Percentiles rank a stretch among this genome's conserved stretches.
Evolutionary conservation across 2,329 filamentous ascomycete species (phyloP).

Genomic region (Geosmithia flava): DNA sequence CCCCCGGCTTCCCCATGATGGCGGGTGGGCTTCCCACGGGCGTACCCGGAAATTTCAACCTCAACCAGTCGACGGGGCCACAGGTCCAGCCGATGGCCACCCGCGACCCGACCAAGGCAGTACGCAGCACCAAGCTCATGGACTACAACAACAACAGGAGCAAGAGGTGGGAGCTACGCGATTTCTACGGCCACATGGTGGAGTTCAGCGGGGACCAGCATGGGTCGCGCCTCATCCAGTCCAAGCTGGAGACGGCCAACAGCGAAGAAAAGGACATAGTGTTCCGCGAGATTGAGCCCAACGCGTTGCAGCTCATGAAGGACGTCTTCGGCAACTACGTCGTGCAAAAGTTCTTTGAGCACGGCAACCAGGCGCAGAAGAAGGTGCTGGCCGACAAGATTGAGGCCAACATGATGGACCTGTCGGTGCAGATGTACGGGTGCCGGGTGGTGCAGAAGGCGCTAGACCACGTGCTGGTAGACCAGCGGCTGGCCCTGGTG

Average conservation of each 20-base stretch:
- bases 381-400: constrained; percentile 74
- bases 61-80: constrained; percentile 8
- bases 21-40: no score
- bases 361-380: constrained; percentile 90
- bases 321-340: constrained; percentile 98
- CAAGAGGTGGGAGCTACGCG: constrained; percentile 69
- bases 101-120: constrained; percentile 44
- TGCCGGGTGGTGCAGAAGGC: constrained; percentile 96
- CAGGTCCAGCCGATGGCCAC: constrained; percentile 31
- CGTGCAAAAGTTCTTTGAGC: constrained; percentile 94
- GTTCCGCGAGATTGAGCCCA: constrained; percentile 75
- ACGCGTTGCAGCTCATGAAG: constrained; percentile 81
- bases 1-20: no score
- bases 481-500: constrained; percentile 76
- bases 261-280: constrained; percentile 91
- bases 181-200: constrained; percentile 78
- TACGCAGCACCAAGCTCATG: constrained; percentile 62
- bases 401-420: constrained; percentile 67
- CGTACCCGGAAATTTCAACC: no score
- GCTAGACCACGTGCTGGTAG: constrained; percentile 79
- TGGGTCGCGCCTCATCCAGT: constrained; percentile 89
- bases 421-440: constrained; percentile 84
- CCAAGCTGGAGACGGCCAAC: constrained; percentile 82
- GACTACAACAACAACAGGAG: constrained; percentile 74
- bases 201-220: constrained; percentile 96